phyloP scores from a whole-genome alignment of 106 monocot genomes.

The Acorus gramineus region DNA sequence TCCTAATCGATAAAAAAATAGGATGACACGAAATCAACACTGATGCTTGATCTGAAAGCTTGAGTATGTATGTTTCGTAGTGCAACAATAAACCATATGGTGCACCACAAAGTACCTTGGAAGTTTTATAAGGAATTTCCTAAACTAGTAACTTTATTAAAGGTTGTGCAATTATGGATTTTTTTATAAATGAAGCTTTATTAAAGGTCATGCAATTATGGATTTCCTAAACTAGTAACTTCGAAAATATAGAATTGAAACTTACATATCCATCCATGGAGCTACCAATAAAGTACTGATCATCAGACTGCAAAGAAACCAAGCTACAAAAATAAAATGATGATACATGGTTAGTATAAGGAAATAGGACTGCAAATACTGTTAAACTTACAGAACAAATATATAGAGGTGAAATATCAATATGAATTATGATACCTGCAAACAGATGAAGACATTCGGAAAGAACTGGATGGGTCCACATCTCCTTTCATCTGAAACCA shows the following conservation, averaged over 20 bases:
- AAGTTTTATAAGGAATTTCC: too few relatives aligned
- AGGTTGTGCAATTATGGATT: too few relatives aligned
- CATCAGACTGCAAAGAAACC: constrained; percentile 59
- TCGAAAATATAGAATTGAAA: constrained; percentile 6
- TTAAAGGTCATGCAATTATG: too few relatives aligned
- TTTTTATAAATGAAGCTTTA: too few relatives aligned
- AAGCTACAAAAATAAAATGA: constrained; percentile 36
- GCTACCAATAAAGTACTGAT: constrained; percentile 68
- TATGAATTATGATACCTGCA: constrained; percentile 46
- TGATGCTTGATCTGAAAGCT: too few relatives aligned
- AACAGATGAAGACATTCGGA: constrained; percentile 61
- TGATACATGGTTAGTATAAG: not conserved
- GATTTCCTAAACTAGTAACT: too few relatives aligned
- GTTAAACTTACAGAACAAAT: not conserved
- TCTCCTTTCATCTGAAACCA: constrained; percentile 23
- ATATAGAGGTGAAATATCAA: not conserved
- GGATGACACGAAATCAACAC: too few relatives aligned
- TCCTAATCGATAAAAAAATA: too few relatives aligned
- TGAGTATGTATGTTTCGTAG: too few relatives aligned
- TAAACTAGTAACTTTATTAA: too few relatives aligned
- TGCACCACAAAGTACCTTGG: too few relatives aligned
- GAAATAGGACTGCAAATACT: not conserved
- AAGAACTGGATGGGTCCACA: constrained; percentile 16
- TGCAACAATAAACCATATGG: too few relatives aligned
- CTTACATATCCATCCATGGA: constrained; percentile 96